Conservation (phyloP, 441 rosid genomes). For the Sinapis alba region DNA sequence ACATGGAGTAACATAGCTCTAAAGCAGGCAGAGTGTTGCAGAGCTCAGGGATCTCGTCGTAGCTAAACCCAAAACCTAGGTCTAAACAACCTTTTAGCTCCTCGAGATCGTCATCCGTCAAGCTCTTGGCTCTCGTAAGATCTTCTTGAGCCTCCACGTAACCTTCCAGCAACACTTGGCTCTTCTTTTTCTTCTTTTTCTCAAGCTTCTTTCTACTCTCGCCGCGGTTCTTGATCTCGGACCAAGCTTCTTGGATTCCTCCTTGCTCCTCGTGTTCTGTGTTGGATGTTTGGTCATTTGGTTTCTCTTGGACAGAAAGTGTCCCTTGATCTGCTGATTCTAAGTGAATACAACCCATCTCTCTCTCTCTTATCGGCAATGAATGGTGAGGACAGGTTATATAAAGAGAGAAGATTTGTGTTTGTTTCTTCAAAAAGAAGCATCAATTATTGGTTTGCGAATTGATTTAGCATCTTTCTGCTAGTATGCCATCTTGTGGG, state of each 20-base stretch:
- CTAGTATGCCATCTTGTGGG: conserved; percentile 21
- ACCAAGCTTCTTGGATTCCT: conserved; percentile 33
- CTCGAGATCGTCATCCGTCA: conserved; percentile 89
- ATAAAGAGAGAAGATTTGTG: conserved; percentile 10
- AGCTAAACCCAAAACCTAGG: conserved; percentile 90
- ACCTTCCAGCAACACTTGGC: background rate
- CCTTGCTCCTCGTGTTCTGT: conserved; percentile 1
- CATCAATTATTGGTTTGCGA: conserved; percentile 26
- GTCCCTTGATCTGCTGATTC: conserved; percentile 24
- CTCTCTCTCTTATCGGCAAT: background rate
- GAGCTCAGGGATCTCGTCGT: conserved; percentile 93
- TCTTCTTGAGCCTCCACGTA: conserved; percentile 57
- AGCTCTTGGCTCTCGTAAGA: conserved; percentile 75
- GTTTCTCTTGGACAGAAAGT: background rate
- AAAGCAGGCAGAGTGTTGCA: conserved; percentile 93
- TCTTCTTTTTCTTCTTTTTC: background rate
- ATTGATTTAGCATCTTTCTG: conserved; percentile 8
- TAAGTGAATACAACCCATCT: conserved; percentile 21
- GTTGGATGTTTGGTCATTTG: background rate
- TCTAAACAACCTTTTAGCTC: conserved; percentile 92
- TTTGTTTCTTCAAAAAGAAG: conserved; percentile 15
- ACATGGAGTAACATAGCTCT: conserved; percentile 90
- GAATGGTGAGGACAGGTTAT: conserved; percentile 15
- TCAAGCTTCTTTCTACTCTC: conserved; percentile 33
- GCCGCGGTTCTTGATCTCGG: conserved; percentile 1